A percentile compares a stretch with the other conserved stretches of the same genome.
Evolutionary conservation across 108 stramenopile species (phyloP).

Genomic region (Nitzschia palea): DNA sequence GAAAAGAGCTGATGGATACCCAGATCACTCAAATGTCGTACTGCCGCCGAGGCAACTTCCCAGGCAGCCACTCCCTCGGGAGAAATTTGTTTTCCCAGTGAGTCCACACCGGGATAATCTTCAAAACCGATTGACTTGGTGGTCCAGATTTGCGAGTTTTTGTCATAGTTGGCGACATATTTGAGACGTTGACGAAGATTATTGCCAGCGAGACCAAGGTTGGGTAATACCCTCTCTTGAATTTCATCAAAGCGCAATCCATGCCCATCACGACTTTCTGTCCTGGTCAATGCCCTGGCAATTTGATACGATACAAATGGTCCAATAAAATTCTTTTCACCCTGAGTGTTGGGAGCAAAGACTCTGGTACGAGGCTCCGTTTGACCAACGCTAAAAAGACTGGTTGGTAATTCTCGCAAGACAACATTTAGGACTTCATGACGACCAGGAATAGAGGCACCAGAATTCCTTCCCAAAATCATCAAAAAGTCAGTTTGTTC

Average conservation of each 20-base stretch:
- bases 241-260: conserved; percentile 77
- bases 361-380: conserved; percentile 79
- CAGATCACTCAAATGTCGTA: conserved; percentile 68
- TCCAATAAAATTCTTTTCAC: conserved; percentile 79
- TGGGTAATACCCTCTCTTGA: conserved; percentile 60
- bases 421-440: conserved; percentile 61
- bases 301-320: conserved; percentile 78
- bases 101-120: conserved; percentile 78
- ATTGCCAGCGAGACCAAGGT: conserved; percentile 46
- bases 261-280: conserved; percentile 45
- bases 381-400: conserved; percentile 79
- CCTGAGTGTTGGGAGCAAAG: conserved; percentile 75
- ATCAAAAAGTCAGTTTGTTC: conserved; percentile 86
- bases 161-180: conserved; percentile 79
- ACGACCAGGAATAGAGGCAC: conserved; percentile 39
- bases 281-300: conserved; percentile 53
- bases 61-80: conserved; percentile 80
- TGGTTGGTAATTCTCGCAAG: conserved; percentile 72
- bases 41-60: conserved; percentile 62
- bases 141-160: conserved; percentile 73
- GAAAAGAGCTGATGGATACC: conserved; percentile 72
- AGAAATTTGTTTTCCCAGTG: conserved; percentile 53
- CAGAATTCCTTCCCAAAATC: conserved; percentile 61
- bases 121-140: conserved; percentile 67
- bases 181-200: conserved; percentile 73